Evolutionary conservation across 352 stramenopile genomes (phyloP).

Genomic region (Pythium graminicola): DNA sequence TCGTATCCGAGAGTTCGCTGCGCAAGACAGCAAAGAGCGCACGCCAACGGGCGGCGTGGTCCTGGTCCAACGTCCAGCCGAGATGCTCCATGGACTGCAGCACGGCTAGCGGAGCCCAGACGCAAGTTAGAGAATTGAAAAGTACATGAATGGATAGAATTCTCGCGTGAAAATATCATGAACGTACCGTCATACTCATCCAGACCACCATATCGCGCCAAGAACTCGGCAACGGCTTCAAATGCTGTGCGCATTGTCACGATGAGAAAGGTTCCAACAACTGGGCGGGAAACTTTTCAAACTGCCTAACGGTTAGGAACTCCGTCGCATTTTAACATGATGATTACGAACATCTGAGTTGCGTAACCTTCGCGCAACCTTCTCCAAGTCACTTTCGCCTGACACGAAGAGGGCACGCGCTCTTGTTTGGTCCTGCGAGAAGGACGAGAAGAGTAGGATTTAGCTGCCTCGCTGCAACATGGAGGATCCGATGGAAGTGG

Average conservation of each 20-base stretch:
- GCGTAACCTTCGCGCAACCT: constrained; percentile 27
- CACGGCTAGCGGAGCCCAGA: constrained; percentile 7
- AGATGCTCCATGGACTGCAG: constrained; percentile 36
- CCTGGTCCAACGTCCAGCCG: constrained; percentile 35
- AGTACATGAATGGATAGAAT: neutral
- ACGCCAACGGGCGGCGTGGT: constrained; percentile 46
- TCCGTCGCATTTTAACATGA: neutral
- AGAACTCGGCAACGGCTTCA: constrained; percentile 27
- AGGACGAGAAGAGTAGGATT: constrained; percentile 1
- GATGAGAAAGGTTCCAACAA: neutral
- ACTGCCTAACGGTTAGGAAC: constrained; percentile 3
- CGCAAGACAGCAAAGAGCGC: constrained; percentile 42
- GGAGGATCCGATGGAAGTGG: constrained; percentile 27
- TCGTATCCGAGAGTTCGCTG: constrained; percentile 32
- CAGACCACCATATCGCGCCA: constrained; percentile 24
- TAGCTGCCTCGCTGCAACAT: constrained; percentile 1
- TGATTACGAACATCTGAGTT: constrained; percentile 4
- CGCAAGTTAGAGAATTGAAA: neutral
- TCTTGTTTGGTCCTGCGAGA: neutral
- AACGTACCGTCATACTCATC: constrained; percentile 28
- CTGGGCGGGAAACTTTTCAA: constrained; percentile 6
- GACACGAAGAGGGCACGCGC: constrained; percentile 1
- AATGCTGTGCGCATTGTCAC: constrained; percentile 21
- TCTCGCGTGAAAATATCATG: neutral
- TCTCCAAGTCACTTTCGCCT: constrained; percentile 6